Percentiles rank a stretch among this genome's conserved stretches.
These are phyloP conservation scores for Teratosphaeria epicoccoides DNA, from an alignment of 2,329 filamentous ascomycete species.

Conservation along the genomic window DNA sequence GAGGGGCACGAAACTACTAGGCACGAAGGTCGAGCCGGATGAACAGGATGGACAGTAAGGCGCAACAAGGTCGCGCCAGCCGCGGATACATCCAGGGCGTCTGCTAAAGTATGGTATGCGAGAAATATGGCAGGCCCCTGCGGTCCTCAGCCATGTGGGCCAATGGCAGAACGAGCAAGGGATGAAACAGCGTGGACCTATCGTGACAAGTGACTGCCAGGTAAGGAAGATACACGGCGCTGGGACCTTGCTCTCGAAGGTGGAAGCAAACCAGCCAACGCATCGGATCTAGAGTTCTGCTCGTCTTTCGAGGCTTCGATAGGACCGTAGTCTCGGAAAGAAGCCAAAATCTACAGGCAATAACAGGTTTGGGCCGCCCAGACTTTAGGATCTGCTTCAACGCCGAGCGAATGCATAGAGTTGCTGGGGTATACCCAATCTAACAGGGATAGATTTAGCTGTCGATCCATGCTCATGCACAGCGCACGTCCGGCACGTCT, in stretches of 20 bases:
- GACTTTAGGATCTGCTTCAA: neutral
- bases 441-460: conserved; percentile 11
- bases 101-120: conserved; percentile 11
- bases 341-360: neutral
- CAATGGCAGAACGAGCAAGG: conserved; percentile 24
- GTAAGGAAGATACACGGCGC: conserved; percentile 15
- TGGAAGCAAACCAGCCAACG: neutral
- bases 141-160: conserved; percentile 14
- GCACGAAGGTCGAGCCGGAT: neutral
- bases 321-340: neutral
- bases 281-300: neutral
- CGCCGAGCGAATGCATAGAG: neutral
- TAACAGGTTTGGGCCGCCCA: neutral
- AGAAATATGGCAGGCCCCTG: conserved; percentile 14
- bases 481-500: conserved; percentile 10
- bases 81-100: conserved; percentile 14
- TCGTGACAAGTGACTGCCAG: conserved; percentile 16
- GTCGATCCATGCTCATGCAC: conserved; percentile 22
- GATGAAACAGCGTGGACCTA: conserved; percentile 23
- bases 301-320: neutral
- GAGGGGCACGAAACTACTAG: conserved; percentile 14
- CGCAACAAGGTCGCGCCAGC: conserved; percentile 13
- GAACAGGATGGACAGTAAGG: neutral
- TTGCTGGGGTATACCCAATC: neutral
- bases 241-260: neutral